These are phyloP conservation scores for Sporisorium graminicola DNA, from an alignment of 1,284 basidiomycete species.

Conservation along the genomic window DNA sequence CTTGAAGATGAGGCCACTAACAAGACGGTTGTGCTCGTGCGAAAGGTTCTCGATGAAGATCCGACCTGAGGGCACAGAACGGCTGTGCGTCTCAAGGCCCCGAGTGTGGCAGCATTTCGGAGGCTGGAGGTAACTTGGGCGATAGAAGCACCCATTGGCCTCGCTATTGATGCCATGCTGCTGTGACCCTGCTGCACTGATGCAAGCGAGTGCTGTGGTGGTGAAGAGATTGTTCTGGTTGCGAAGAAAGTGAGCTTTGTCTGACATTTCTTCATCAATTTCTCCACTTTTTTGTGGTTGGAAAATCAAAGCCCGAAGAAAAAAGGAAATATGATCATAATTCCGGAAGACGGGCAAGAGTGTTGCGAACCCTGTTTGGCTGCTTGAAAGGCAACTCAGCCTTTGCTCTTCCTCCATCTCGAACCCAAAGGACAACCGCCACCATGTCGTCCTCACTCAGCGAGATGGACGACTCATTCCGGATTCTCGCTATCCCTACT, in stretches of 20 bases:
- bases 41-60: conserved; percentile 17
- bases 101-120: background rate
- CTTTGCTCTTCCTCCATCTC: background rate
- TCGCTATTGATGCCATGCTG: conserved; percentile 19
- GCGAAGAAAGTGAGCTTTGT: background rate
- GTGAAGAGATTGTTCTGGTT: background rate
- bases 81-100: background rate
- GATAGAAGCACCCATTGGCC: background rate
- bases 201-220: background rate
- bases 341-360: conserved; percentile 31
- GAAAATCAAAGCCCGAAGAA: too few species aligned
- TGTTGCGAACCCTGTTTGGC: background rate
- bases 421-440: background rate
- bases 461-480: conserved; percentile 55
- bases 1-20: background rate
- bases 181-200: background rate
- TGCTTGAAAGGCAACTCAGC: conserved; percentile 16
- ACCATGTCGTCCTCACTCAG: conserved; percentile 24
- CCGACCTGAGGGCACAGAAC: background rate
- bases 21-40: conserved; percentile 1
- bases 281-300: conserved; percentile 27
- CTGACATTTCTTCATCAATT: conserved; percentile 1
- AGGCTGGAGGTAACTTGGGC: conserved; percentile 7
- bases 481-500: conserved; percentile 76
- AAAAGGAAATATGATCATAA: conserved; percentile 2